Evolutionary conservation across 2,329 filamentous ascomycete species (phyloP).

Genomic region (Pyrenophora tritici-repentis): DNA sequence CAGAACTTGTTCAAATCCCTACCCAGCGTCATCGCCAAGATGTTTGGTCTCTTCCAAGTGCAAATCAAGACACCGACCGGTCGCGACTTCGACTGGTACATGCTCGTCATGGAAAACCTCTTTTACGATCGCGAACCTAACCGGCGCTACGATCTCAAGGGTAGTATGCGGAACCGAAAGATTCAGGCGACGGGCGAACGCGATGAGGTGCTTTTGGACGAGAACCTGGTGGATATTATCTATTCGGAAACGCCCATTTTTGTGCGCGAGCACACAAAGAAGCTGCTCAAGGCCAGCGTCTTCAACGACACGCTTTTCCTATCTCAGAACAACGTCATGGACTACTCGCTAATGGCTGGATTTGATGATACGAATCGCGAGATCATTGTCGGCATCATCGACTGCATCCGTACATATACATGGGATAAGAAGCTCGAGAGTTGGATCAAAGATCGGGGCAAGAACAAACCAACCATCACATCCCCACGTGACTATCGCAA

Average conservation of each 20-base stretch:
- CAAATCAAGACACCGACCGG: conserved; percentile 97
- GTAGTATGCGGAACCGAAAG: conserved; percentile 97
- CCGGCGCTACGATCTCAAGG: conserved; percentile 85
- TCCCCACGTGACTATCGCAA: conserved; percentile 98
- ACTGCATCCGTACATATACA: conserved; percentile 97
- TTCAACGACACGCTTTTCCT: conserved; percentile 98
- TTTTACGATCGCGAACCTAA: conserved; percentile 94
- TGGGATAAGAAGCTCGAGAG: conserved; percentile 99
- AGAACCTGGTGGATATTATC: conserved; percentile 99
- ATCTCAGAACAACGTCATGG: conserved; percentile 96
- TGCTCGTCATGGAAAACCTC: conserved; percentile 95
- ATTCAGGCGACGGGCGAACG: conserved; percentile 94
- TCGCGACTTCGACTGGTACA: conserved; percentile 90
- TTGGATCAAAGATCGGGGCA: conserved; percentile 98
- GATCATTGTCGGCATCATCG: conserved; percentile 92
- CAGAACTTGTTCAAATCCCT: conserved; percentile 91
- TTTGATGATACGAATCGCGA: conserved; percentile 90
- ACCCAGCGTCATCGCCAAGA: conserved; percentile 96
- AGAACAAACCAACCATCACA: conserved; percentile 88
- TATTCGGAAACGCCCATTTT: conserved; percentile 91
- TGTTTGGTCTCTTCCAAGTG: conserved; percentile 97
- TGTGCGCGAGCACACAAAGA: conserved; percentile 93
- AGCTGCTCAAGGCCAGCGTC: conserved; percentile 84
- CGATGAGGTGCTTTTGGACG: conserved; percentile 93
- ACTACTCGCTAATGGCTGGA: conserved; percentile 97